These are phyloP conservation scores for Cucurbita pepo DNA, from an alignment of 306 rosid genomes.

Conservation along the genomic window DNA sequence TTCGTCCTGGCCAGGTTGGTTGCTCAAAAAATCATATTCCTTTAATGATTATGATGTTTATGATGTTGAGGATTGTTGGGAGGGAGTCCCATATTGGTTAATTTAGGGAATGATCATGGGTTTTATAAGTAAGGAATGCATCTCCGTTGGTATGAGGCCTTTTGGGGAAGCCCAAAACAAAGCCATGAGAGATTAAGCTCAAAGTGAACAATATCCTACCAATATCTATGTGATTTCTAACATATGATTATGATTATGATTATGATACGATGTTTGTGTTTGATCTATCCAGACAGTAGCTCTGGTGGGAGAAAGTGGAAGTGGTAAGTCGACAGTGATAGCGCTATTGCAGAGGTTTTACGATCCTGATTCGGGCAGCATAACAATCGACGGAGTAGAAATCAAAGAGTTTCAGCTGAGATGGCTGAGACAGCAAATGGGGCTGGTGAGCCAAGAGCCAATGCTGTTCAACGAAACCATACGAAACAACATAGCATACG, in stretches of 20 bases:
- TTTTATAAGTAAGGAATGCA: too few relatives aligned
- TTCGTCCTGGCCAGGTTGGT: slow-evolving; percentile 5
- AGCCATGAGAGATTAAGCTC: too few relatives aligned
- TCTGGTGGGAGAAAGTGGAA: slow-evolving; percentile 14
- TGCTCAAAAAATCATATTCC: too few relatives aligned
- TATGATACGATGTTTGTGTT: background rate
- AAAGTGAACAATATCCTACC: too few relatives aligned
- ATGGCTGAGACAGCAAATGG: slow-evolving; percentile 16
- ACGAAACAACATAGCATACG: slow-evolving; percentile 9
- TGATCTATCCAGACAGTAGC: slow-evolving; percentile 4
- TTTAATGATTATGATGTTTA: background rate
- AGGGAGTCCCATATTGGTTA: too few relatives aligned
- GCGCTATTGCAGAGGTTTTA: slow-evolving; percentile 8
- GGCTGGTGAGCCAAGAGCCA: slow-evolving; percentile 15
- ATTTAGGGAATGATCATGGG: too few relatives aligned
- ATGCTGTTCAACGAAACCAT: slow-evolving; percentile 11
- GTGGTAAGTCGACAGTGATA: slow-evolving; percentile 11
- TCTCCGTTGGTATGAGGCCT: too few relatives aligned
- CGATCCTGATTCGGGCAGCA: slow-evolving; percentile 4
- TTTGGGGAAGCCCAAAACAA: too few relatives aligned
- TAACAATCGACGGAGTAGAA: slow-evolving; percentile 8
- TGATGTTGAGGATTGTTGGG: too few relatives aligned
- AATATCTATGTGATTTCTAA: too few relatives aligned
- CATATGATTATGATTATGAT: background rate
- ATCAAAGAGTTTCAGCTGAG: slow-evolving; percentile 8